Evolutionary conservation across 106 monocot species (phyloP).

Genomic region (Acorus gramineus): DNA sequence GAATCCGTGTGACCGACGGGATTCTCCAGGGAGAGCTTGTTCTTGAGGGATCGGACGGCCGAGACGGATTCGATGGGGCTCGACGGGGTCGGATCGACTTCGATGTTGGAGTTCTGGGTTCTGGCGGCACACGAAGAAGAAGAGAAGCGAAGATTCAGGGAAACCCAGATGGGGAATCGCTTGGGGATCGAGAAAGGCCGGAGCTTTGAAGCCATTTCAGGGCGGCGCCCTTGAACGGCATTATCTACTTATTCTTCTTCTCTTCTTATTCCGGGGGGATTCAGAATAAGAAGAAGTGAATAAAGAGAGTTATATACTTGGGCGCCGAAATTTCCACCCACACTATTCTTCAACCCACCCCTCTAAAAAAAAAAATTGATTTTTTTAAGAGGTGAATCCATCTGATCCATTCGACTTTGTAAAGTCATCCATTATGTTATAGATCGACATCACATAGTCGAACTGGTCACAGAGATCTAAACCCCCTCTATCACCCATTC

Average conservation of each 20-base stretch:
- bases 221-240: conserved; percentile 2
- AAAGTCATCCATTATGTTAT: too few species aligned
- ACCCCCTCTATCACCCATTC: too few species aligned
- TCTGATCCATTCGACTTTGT: too few species aligned
- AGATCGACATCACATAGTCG: too few species aligned
- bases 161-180: conserved; percentile 7
- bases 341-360: too few species aligned
- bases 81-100: background rate
- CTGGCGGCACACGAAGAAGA: conserved; percentile 4
- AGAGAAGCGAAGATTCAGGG: conserved; percentile 6
- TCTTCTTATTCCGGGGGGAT: too few species aligned
- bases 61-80: conserved; percentile 8
- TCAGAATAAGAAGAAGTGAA: too few species aligned
- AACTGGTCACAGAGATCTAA: too few species aligned
- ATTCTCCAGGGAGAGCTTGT: conserved; percentile 17
- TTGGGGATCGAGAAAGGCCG: conserved; percentile 8
- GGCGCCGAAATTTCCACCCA: too few species aligned
- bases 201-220: conserved; percentile 17
- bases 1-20: conserved; percentile 11
- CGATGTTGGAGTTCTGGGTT: background rate
- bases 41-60: conserved; percentile 16
- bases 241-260: background rate
- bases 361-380: too few species aligned
- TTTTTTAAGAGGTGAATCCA: too few species aligned
- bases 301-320: too few species aligned